These are phyloP conservation scores for Xylaria digitata DNA, from an alignment of 2,329 filamentous ascomycete genomes.

Conservation along the genomic window DNA sequence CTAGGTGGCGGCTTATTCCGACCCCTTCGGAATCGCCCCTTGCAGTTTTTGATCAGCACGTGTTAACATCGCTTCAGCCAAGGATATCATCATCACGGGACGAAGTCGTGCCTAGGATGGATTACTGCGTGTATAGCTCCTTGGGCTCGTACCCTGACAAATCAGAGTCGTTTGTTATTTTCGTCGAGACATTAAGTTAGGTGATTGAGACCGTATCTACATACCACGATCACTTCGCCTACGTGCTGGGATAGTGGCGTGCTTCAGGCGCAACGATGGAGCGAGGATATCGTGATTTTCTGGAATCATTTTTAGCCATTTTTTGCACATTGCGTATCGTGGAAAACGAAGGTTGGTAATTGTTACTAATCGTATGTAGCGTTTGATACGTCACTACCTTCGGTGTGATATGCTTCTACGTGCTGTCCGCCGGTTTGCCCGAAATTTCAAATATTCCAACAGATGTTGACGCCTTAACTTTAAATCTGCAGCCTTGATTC, in stretches of 20 bases:
- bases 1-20: constrained; percentile 1
- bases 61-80: too few relatives aligned
- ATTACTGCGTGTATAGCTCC: not conserved
- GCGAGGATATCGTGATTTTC: not conserved
- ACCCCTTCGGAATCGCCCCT: too few relatives aligned
- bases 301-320: not conserved
- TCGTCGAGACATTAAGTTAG: not conserved
- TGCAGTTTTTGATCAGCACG: too few relatives aligned
- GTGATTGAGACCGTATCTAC: not conserved
- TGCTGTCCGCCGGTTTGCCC: not conserved
- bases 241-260: not conserved
- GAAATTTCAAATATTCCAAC: not conserved
- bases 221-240: not conserved
- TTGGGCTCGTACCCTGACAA: not conserved
- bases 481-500: not conserved
- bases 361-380: not conserved
- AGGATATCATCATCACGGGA: too few relatives aligned
- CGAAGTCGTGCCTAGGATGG: too few relatives aligned
- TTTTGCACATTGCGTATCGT: not conserved
- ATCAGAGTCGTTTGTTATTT: not conserved
- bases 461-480: not conserved
- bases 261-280: not conserved
- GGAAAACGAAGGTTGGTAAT: not conserved
- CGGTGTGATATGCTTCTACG: not conserved
- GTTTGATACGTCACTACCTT: not conserved